Base-by-base conservation (phyloP, 441 rosid genomes). In the Erodium moschatum region DNA sequence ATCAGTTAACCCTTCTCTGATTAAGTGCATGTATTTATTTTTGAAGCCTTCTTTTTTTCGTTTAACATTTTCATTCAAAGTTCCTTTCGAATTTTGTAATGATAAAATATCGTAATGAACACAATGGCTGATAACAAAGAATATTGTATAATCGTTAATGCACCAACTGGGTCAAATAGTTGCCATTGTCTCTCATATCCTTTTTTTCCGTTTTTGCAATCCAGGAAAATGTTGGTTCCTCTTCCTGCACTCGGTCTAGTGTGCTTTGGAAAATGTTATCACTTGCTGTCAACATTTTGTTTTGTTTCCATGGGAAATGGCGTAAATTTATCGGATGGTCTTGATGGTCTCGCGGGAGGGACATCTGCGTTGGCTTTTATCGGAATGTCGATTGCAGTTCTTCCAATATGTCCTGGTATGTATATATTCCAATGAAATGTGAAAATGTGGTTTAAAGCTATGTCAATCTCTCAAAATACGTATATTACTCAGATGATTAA, bases 341-440 rank as follows among this genome's bases (percentile, higher is more conserved):
- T 86, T 67, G 97, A 89, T 74, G 96, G 98, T 33, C 77, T 93
- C 21, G 95, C 91, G 54, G 97, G 90, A 69, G 98, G 97, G 64
- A 76, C 86, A 70, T 90, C 95, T 73, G 88, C 92, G 33, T 73
- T 90, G 83, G 89, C 95, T 69, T 89, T 93, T 74, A 70, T 86
- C 58, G 98, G 90, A 67, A 88, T 93, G 96, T 86, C 98, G 4
- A 76, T 91, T 8, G 87, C 89, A 29, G 98, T 85, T 78, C 95
- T 93, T 75, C 97, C 98, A 2, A 79, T 91, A 72, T 89, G 91
- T 83, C 75, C 97, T 54, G 97, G 98, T 93, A 68, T 76, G 90
- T 82, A 73, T 52, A 65, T 10, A 13, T 66, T 33, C 69, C 24
- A 1, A 3, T 72, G 52, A 71, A 20, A 7, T 35, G n/a, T 61